phyloP scores from a whole-genome alignment of 257 asterid genomes.

The Lavandula angustifolia region DNA sequence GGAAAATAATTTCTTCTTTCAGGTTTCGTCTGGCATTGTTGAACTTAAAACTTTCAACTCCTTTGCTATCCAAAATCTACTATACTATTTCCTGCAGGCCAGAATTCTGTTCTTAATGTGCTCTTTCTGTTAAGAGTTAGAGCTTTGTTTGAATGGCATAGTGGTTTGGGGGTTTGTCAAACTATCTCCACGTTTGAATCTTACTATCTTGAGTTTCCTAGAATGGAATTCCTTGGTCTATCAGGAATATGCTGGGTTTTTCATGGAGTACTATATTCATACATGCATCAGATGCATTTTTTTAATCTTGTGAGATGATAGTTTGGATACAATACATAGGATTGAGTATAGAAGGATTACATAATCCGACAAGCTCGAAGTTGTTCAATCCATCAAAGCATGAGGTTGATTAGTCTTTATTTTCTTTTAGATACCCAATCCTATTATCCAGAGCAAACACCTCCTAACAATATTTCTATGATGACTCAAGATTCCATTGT shows the following conservation, averaged over 20 bases:
- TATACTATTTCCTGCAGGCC: not conserved
- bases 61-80: not conserved
- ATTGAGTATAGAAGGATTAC: too few relatives aligned
- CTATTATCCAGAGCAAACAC: too few relatives aligned
- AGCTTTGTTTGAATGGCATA: slow-evolving; percentile 9
- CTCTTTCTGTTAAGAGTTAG: not conserved
- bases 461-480: slow-evolving; percentile 1
- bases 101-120: not conserved
- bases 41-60: not conserved
- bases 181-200: slow-evolving; percentile 11
- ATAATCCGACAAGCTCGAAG: too few relatives aligned
- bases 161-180: slow-evolving; percentile 22
- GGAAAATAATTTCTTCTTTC: slow-evolving; percentile 17
- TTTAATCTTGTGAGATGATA: too few relatives aligned
- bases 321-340: too few relatives aligned
- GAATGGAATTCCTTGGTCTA: not conserved
- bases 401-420: too few relatives aligned
- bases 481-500: not conserved
- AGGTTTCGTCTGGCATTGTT: slow-evolving; percentile 9
- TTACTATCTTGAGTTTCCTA: not conserved
- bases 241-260: not conserved
- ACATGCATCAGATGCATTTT: slow-evolving; percentile 2
- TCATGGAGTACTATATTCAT: not conserved
- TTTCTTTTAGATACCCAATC: too few relatives aligned
- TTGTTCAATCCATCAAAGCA: too few relatives aligned